Base-by-base conservation (phyloP, 2,329 filamentous ascomycete species). In the Polytolypa hystricis region DNA sequence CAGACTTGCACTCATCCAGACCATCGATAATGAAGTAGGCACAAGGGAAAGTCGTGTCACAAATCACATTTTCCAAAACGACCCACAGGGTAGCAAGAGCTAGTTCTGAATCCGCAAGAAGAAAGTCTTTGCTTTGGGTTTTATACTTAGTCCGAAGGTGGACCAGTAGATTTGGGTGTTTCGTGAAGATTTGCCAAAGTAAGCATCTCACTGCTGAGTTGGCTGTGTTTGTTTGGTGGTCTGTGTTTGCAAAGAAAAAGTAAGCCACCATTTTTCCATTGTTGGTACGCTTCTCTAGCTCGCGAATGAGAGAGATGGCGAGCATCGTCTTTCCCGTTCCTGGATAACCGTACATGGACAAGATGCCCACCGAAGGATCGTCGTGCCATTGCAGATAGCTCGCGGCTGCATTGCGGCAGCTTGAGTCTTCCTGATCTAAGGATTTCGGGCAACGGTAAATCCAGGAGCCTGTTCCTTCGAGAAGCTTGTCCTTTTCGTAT, bases 271-370 rank as follows among this genome's bases (percentile, higher is more conserved):
- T 6, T 14, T 14, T 29, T 4, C 16, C 12, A 15, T 37, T 18
- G 7, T 8, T 21, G 4, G 27, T 9, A 8, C 5, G 23, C 2
- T 5, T 9, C 21, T 40, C 39, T 3, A 50, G 26, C 12, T 53
- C 42, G 23, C 54, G 45, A 10, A 48, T 48, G 2, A 57, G 40
- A 30, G 42, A 55, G 16, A 52, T 44, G 3, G 52, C 49, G 17
- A 57, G 27, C 52, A 55, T 55, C 3, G 51, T 57, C 38, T 57
- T 56, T 18, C 54, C 55, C 30, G 52, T 56, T 5, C 53, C 47
- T 7, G 44, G 39, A 16, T 50, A 18, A 37, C 54, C 55, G 2
- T 44, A 48, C 7, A 58, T 37, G n/a, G n/a, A n/a, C n/a, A n/a
- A n/a, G n/a, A n/a, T n/a, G n/a, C n/a, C n/a, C n/a, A n/a, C n/a